These are phyloP conservation scores for Closterium sp. DNA, from an alignment of 139 green algal species.

Conservation along the genomic window DNA sequence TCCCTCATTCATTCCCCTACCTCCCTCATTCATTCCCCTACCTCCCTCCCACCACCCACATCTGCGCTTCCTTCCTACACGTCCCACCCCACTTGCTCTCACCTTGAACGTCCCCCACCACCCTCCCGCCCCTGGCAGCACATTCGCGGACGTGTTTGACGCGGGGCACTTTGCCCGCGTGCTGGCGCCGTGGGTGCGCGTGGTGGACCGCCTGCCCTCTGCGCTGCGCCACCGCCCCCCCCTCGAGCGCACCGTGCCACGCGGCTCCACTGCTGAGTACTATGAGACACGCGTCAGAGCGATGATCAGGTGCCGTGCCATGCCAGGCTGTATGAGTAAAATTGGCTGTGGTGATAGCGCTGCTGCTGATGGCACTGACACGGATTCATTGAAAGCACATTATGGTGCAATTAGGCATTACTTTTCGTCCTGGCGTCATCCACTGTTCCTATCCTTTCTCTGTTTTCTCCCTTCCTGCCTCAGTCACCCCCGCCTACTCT, in stretches of 20 bases:
- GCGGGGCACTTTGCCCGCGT: conserved; percentile 9
- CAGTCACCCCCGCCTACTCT: no score
- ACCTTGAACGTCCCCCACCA: neutral
- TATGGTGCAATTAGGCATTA: neutral
- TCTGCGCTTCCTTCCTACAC: no score
- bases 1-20: no score
- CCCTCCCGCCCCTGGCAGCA: no score
- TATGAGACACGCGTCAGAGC: neutral
- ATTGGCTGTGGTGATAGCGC: no score
- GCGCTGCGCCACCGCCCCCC: neutral
- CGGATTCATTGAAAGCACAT: neutral
- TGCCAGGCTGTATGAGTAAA: no score
- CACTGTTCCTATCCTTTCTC: neutral
- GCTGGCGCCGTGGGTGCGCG: neutral
- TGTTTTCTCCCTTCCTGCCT: neutral
- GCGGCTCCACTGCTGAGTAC: neutral
- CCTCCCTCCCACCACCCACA: no score
- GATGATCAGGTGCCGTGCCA: neutral
- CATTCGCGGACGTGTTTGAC: conserved; percentile 31
- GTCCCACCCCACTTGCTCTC: no score
- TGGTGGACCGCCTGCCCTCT: conserved; percentile 2
- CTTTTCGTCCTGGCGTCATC: neutral
- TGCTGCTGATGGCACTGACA: neutral
- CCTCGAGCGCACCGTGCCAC: neutral
- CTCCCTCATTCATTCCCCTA: no score